Evolutionary conservation across 352 stramenopile genomes (phyloP), one percentile per base, ranked within the genome.

Genomic region (Phytophthora pistaciae): DNA sequence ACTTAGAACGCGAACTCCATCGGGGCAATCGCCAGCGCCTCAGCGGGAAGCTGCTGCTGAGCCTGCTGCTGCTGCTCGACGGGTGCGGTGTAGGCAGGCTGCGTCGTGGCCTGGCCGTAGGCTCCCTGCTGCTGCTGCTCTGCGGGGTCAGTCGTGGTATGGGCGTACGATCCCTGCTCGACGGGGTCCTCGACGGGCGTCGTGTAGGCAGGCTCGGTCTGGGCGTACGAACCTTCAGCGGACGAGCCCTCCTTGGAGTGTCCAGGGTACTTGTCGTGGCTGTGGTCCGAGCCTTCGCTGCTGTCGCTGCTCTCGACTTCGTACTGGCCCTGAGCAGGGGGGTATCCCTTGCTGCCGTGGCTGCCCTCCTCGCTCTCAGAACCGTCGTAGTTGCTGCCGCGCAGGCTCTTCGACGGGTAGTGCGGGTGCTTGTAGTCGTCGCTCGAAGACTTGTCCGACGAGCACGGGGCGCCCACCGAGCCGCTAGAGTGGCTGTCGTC

Each of bases 371-470:
- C 56, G 33, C 46, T 40, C 9, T 64, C 18, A 11, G 31, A 53
- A 46, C 23, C 29, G 21, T 31, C 25, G 59, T 72, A 72, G 52
- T 31, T 63, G 46, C 65, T 77, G 38, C 69, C 69, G 1, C 69
- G 69, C 16, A 77, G 53, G 36, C 58, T 20, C 46, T 68, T 72
- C 14, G 63, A 65, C 50, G 68, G 56, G 64, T 72, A 66, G 44
- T 60, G 23, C 50, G 38, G 16, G 60, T 52, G 21, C 31, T 21
- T 6, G 52, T 68, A 63, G 21, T 66, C 29, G 13, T 21, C 42
- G 11, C 62, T 23, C 20, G 38, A 67, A 31, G 64, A 59, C 20
- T 64, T 64, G 6, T 54, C 64, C 23, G 64, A 72, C 25, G 57
- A 67, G 38, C 49, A 72, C 38, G 65, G 40, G 40, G 58, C 21